These are phyloP conservation scores for Ormosia emarginata DNA, from an alignment of 306 rosid genomes.

Conservation along the genomic window DNA sequence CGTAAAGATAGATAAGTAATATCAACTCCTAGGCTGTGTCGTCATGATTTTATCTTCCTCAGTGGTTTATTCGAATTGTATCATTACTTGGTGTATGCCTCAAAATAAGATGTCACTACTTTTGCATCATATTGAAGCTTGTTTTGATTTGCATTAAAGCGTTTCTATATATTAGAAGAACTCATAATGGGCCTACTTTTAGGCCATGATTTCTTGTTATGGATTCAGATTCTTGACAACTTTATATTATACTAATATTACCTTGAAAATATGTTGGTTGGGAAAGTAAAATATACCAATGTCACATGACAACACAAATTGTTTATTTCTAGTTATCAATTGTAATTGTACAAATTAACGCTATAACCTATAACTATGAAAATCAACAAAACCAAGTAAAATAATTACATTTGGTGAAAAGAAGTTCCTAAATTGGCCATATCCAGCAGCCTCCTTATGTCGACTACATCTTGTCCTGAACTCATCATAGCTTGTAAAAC, in stretches of 20 bases:
- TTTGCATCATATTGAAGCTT: slow-evolving; percentile 2
- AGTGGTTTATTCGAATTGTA: neutral
- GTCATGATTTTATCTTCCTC: neutral
- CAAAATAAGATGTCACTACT: neutral
- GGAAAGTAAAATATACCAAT: neutral
- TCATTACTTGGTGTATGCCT: neutral
- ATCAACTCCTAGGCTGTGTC: no score
- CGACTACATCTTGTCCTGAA: neutral
- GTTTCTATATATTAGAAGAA: neutral
- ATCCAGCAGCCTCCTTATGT: neutral
- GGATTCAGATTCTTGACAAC: neutral
- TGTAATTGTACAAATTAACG: neutral
- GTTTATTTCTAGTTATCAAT: neutral
- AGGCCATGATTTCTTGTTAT: neutral
- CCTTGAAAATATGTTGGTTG: neutral
- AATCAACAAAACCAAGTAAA: neutral
- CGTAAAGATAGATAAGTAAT: no score
- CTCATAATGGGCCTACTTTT: neutral
- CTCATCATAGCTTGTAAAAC: neutral
- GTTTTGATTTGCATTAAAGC: neutral
- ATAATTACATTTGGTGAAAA: neutral
- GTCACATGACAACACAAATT: neutral
- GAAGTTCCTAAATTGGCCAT: slow-evolving; percentile 2
- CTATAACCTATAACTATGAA: neutral
- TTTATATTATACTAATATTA: neutral